Evolutionary conservation across 2,329 filamentous ascomycete genomes (phyloP), one percentile per base, ranked within the genome.

Genomic region (Ophiostoma ulmi): DNA sequence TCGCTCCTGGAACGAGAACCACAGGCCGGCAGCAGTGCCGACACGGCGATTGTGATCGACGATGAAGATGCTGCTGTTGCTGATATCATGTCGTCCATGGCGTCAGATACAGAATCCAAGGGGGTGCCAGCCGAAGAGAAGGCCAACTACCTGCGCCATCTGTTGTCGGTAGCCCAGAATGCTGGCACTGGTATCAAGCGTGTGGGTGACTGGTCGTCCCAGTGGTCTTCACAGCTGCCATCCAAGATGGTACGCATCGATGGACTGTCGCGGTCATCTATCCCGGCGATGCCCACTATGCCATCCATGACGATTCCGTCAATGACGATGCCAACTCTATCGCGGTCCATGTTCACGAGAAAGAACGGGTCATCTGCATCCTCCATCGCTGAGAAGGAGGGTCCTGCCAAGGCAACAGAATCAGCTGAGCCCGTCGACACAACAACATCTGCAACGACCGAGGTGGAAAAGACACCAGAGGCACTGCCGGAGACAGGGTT

Each of bases 151-250:
- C 78, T 85, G 74, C 80, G 81, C 36, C 82, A 86, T 69, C 80
- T 86, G 1, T 83, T 86, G 75, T 76, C 77, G 1, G 78, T 86
- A 3, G 83, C 84, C 0, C 81, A 85, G 72, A 80, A 84, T 55
- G 80, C 84, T 0, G 82, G 84, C 3, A 81, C 81, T 0, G 83
- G 78, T 1, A 78, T 84, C 3, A 81, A 79, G 26, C 55, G 52
- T 13, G 70, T 73, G 20, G 70, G 72, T 14, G 70, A 64, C 17
- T 64, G 61, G 61, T 64, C 61, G 35, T 31, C 61, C 1, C 61
- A 71, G 26, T 74, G 73, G 73, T 72, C 73, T 69, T 81, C 81
- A 0, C 85, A 81, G 75, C 78, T 83, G 64, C 84, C 83, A 3
- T 78, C 77, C 69, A 84, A 80, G 74, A 78, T 82, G 75, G 80